Percentiles rank a stretch among this genome's conserved stretches.
phyloP scores from a whole-genome alignment of 2,329 filamentous ascomycete species.

The Ceratocystis huliohia region DNA sequence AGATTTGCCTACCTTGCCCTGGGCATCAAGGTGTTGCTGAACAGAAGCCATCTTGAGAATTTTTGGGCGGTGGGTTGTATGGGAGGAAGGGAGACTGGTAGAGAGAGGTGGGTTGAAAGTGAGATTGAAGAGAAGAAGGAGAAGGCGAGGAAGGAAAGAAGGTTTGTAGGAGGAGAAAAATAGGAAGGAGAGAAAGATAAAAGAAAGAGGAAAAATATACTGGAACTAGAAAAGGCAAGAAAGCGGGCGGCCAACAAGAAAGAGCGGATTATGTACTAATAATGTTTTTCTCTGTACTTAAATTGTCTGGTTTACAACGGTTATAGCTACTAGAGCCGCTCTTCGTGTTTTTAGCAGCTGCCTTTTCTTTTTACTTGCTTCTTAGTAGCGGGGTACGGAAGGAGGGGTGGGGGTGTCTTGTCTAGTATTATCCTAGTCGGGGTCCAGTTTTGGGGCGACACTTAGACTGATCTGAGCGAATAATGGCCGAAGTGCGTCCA shows the following conservation, averaged over 20 bases:
- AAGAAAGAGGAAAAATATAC: constrained; percentile 12
- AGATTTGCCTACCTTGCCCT: constrained; percentile 37
- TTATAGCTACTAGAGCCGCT: not conserved
- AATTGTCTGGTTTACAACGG: not conserved
- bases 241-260: constrained; percentile 7
- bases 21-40: constrained; percentile 73
- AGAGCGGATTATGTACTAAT: constrained; percentile 5
- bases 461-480: constrained; percentile 19
- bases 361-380: not conserved
- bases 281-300: not conserved
- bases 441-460: not conserved
- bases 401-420: not conserved
- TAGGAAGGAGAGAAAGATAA: constrained; percentile 15
- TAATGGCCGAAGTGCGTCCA: constrained; percentile 20
- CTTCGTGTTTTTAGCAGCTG: not conserved
- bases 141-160: constrained; percentile 22
- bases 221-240: constrained; percentile 14
- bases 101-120: not conserved
- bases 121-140: constrained; percentile 3
- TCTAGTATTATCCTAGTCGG: not conserved
- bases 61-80: not conserved
- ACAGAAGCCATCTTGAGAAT: constrained; percentile 44
- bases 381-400: not conserved
- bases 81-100: constrained; percentile 10
- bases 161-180: constrained; percentile 17